phyloP scores from a whole-genome alignment of 1,284 basidiomycete genomes.

The Salmacisia buchloeana region DNA sequence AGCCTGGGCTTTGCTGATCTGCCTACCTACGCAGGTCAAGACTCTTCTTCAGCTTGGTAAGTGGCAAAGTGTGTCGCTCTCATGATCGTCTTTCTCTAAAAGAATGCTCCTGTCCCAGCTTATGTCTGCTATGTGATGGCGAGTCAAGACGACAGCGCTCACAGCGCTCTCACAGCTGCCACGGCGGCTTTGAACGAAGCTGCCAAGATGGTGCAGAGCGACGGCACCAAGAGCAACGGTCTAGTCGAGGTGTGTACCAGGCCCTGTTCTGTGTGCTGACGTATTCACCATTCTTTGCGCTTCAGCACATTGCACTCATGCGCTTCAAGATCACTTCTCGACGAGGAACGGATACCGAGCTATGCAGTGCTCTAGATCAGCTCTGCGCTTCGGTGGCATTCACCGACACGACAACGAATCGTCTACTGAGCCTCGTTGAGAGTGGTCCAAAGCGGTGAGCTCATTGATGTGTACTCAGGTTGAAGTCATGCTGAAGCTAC shows the following conservation, averaged over 20 bases:
- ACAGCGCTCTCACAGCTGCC: neutral
- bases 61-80: neutral
- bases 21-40: too few species aligned
- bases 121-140: neutral
- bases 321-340: neutral
- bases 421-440: neutral
- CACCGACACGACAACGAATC: neutral
- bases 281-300: neutral
- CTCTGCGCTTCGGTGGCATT: neutral
- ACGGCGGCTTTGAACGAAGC: neutral
- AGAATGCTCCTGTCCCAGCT: neutral
- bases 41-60: neutral
- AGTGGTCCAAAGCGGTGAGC: neutral
- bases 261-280: too few species aligned
- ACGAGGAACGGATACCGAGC: neutral
- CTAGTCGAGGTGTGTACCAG: neutral
- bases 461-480: too few species aligned
- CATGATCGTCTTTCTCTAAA: neutral
- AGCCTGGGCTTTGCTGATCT: too few species aligned
- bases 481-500: neutral
- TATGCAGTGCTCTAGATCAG: neutral
- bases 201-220: neutral
- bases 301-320: conserved; percentile 7
- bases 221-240: neutral
- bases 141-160: neutral